Evolutionary conservation across 371 early-diverging fungal genomes (phyloP), one percentile per base, ranked within the genome.

Genomic region (Mucor indicus): DNA sequence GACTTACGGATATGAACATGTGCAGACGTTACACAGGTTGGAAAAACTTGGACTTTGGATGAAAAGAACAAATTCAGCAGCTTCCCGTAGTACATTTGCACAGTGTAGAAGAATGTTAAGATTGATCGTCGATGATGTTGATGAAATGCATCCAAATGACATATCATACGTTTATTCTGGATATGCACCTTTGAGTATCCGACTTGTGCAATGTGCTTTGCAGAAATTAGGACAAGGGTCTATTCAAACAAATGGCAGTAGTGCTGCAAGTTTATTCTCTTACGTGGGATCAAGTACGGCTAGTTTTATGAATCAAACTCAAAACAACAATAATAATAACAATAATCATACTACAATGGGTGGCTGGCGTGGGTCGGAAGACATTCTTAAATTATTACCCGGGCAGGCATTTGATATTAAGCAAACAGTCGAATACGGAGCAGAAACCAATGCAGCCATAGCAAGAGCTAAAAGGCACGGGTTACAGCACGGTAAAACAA

Each of bases 111-210:
- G 87, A 53, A 50, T 77, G n/a, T 69, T 96, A 11, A 78, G 84
- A 11, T 67, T 96, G 50, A 83, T 91, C 49, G 90, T 91, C 17
- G 91, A 92, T 50, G 88, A 96, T 33, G 91, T 90, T 15, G 84
- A 91, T 49, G 93, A 93, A 50, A 79, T 83, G 25, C 78, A 85
- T 31, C 93, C 94, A 0, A 84, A 85, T 33, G 97, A 96, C 67
- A 81, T 92, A 1, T 83, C 92, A 0, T 96, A 93, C 54, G 95
- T 95, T 13, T 95, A 92, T 56, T 90, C 92, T 0, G 98, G 98
- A 3, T 96, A 91, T 62, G 97, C 95, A 1, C 97, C 98, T 3
- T 47, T 95, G 22, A 84, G 85, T 22, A 83, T 93, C 6, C 86
- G 98, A 33, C 68, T 96, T 24, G 78, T 96, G n/a, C 93, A 98